These are phyloP conservation scores for Claviceps fusiformis DNA, from an alignment of 2,329 filamentous ascomycete species.

Conservation along the genomic window DNA sequence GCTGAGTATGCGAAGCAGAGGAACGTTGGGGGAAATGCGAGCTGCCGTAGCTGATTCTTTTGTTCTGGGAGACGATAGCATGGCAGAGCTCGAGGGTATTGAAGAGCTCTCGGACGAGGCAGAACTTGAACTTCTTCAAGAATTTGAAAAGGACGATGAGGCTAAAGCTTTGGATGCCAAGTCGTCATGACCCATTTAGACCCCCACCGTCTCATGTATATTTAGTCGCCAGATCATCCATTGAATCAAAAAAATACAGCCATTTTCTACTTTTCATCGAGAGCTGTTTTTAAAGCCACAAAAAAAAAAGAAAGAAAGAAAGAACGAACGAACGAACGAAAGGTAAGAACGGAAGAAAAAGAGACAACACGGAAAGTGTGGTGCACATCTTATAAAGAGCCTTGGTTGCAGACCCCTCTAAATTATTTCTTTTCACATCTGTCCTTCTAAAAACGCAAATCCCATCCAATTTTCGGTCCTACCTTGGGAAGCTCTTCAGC, in stretches of 20 bases:
- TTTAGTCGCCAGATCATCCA: not conserved
- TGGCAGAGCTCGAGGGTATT: slow-evolving; percentile 23
- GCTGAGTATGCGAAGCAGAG: slow-evolving; percentile 21
- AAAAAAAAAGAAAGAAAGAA: too few relatives aligned
- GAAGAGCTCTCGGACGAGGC: slow-evolving; percentile 28
- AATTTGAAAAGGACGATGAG: slow-evolving; percentile 18
- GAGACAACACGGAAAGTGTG: not conserved
- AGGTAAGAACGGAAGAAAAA: too few relatives aligned
- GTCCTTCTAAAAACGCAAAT: slow-evolving; percentile 42
- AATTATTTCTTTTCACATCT: not conserved
- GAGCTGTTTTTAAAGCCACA: not conserved
- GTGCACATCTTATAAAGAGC: not conserved
- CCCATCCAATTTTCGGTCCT: slow-evolving; percentile 75
- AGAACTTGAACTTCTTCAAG: slow-evolving; percentile 17
- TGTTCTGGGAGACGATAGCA: slow-evolving; percentile 28
- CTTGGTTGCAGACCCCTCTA: not conserved
- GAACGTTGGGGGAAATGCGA: slow-evolving; percentile 25
- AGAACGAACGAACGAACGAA: too few relatives aligned
- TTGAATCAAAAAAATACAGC: not conserved
- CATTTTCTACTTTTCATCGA: not conserved
- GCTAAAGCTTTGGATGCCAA: not conserved
- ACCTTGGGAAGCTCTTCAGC: slow-evolving; percentile 83
- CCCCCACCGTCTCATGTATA: not conserved
- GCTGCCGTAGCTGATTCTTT: slow-evolving; percentile 31
- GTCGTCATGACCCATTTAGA: not conserved